Evolutionary conservation across 2,329 filamentous ascomycete genomes (phyloP).

Genomic region (Colletotrichum tabaci): DNA sequence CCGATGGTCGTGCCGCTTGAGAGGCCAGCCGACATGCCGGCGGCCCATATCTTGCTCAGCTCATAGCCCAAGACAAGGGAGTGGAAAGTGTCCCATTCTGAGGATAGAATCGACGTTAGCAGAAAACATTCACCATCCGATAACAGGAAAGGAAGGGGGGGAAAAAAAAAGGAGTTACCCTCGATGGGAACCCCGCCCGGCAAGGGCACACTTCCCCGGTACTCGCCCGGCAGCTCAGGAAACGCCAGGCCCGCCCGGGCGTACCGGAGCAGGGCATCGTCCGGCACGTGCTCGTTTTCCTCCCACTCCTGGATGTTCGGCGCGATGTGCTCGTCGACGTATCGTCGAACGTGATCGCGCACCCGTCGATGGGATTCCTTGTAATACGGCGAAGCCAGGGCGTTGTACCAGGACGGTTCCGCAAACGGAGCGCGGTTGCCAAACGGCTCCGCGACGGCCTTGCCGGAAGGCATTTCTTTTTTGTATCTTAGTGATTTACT

Average conservation of each 20-base stretch:
- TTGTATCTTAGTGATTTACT: background rate
- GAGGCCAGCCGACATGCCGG: slow-evolving; percentile 70
- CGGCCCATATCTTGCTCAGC: slow-evolving; percentile 63
- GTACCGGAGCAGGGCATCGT: slow-evolving; percentile 54
- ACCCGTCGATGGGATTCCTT: slow-evolving; percentile 71
- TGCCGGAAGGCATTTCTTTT: background rate
- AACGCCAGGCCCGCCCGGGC: slow-evolving; percentile 56
- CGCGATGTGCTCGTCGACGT: slow-evolving; percentile 71
- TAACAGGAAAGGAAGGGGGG: too few relatives aligned
- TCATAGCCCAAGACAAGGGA: slow-evolving; percentile 70
- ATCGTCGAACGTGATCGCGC: slow-evolving; percentile 69
- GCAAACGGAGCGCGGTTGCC: slow-evolving; percentile 20
- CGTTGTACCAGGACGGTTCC: slow-evolving; percentile 50
- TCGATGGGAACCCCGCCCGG: background rate
- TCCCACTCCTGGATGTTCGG: slow-evolving; percentile 77
- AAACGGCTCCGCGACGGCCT: background rate
- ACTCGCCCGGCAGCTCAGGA: slow-evolving; percentile 52
- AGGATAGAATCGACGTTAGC: slow-evolving; percentile 49
- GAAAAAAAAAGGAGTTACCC: slow-evolving; percentile 5
- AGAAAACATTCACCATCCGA: too few relatives aligned
- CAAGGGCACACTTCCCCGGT: slow-evolving; percentile 41
- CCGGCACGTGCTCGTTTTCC: slow-evolving; percentile 65
- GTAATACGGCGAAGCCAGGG: slow-evolving; percentile 68
- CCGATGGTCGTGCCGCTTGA: slow-evolving; percentile 74
- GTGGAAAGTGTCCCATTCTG: slow-evolving; percentile 71